Percentiles rank a stretch among this genome's conserved stretches.
Conservation (phyloP, 2,329 filamentous ascomycete genomes). For the Fusarium buxicola region DNA sequence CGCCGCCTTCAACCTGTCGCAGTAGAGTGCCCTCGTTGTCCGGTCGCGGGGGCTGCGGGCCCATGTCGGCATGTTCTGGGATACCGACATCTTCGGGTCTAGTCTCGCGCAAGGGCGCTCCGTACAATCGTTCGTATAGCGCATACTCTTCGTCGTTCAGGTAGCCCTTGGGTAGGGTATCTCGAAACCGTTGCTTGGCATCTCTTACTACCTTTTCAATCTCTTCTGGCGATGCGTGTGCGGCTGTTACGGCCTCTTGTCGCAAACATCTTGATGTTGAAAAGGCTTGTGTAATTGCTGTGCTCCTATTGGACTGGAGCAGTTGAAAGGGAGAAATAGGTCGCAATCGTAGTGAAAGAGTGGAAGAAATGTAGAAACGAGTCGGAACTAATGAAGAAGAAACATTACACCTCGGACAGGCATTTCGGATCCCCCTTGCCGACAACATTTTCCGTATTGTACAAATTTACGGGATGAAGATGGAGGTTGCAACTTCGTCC, state of each 20-base stretch:
- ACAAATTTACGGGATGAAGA: constrained; percentile 26
- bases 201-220: constrained; percentile 75
- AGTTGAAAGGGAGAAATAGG: constrained; percentile 28
- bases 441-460: constrained; percentile 50
- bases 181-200: constrained; percentile 80
- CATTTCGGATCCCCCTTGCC: constrained; percentile 49
- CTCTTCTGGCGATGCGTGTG: constrained; percentile 46
- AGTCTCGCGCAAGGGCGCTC: constrained; percentile 74
- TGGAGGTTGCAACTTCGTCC: constrained; percentile 16
- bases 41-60: constrained; percentile 28
- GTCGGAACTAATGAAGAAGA: constrained; percentile 25
- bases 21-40: constrained; percentile 60
- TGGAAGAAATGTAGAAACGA: constrained; percentile 22
- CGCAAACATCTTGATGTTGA: constrained; percentile 45
- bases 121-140: constrained; percentile 85
- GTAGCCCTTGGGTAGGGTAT: constrained; percentile 78
- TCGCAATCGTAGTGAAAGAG: constrained; percentile 32
- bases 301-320: constrained; percentile 43
- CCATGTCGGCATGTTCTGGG: constrained; percentile 55
- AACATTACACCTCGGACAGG: constrained; percentile 47
- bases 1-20: constrained; percentile 66
- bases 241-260: constrained; percentile 31
- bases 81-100: constrained; percentile 69
- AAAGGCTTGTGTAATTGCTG: constrained; percentile 46
- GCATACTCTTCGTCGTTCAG: constrained; percentile 76